Evolutionary conservation across 176 grass and related monocot species (phyloP).

Genomic region (Aechmea fasciata): DNA sequence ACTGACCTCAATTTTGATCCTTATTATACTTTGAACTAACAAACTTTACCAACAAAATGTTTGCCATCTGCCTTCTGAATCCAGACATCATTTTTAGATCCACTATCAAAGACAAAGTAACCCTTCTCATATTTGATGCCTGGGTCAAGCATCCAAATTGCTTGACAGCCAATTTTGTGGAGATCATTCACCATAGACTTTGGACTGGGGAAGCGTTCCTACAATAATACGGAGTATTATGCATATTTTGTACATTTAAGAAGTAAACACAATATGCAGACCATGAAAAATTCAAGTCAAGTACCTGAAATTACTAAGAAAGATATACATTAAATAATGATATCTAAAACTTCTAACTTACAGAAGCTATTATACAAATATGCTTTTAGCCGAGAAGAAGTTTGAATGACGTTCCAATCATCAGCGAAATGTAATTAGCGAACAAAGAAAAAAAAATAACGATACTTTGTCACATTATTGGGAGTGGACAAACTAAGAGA

Average conservation of each 20-base stretch:
- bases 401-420: too few species aligned
- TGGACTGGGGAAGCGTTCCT: constrained; percentile 66
- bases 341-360: too few species aligned
- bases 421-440: too few species aligned
- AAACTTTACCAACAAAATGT: constrained; percentile 61
- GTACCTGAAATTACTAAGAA: too few species aligned
- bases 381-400: too few species aligned
- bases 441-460: too few species aligned
- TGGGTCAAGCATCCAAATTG: constrained; percentile 99
- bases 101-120: constrained; percentile 77
- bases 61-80: constrained; percentile 52
- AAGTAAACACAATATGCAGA: not conserved
- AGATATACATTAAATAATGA: too few species aligned
- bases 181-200: constrained; percentile 77
- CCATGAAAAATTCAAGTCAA: not conserved
- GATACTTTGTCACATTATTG: too few species aligned
- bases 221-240: constrained; percentile 18
- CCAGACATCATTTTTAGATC: constrained; percentile 72
- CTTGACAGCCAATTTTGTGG: constrained; percentile 59
- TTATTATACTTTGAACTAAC: constrained; percentile 11
- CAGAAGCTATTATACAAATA: too few species aligned
- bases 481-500: too few species aligned
- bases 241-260: constrained; percentile 1
- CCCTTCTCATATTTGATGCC: constrained; percentile 82
- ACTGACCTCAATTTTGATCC: not conserved